These are phyloP conservation scores for Podospora fimiseda DNA, from an alignment of 495 filamentous ascomycete species.

Conservation along the genomic window DNA sequence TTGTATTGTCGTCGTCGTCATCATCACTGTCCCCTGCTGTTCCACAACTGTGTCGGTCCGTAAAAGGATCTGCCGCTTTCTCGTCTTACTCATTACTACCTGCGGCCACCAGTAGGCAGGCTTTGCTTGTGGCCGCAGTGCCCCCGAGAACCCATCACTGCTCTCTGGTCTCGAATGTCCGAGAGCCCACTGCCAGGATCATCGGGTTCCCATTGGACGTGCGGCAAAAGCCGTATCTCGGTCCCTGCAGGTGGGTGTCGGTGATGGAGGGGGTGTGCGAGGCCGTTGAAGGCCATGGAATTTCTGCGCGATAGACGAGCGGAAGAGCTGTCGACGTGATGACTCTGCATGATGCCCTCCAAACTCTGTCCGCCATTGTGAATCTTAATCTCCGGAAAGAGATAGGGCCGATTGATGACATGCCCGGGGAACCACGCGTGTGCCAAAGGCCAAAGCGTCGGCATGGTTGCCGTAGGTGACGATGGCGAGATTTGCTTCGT, in stretches of 20 bases:
- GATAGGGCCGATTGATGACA: constrained; percentile 21
- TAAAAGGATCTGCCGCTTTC: no score
- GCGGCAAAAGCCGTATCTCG: background rate
- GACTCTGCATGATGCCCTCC: no score
- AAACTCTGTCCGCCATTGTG: constrained; percentile 3
- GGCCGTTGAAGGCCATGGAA: background rate
- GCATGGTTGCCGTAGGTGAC: constrained; percentile 42
- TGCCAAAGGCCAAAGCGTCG: constrained; percentile 33
- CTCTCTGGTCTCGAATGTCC: background rate
- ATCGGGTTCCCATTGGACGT: no score
- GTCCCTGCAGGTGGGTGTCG: background rate
- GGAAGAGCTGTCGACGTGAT: background rate
- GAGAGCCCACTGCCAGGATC: background rate
- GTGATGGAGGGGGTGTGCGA: background rate
- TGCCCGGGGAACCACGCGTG: constrained; percentile 20
- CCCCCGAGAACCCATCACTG: background rate
- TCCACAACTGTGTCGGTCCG: no score
- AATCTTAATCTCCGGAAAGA: constrained; percentile 19
- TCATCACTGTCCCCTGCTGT: no score
- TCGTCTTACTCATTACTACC: no score
- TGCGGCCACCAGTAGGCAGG: background rate
- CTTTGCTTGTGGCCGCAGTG: background rate
- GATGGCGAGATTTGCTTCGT: constrained; percentile 50
- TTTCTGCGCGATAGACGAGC: background rate
- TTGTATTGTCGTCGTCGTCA: no score